Base-by-base conservation (phyloP, 495 filamentous ascomycete genomes). In the Aspergillus diversus region DNA sequence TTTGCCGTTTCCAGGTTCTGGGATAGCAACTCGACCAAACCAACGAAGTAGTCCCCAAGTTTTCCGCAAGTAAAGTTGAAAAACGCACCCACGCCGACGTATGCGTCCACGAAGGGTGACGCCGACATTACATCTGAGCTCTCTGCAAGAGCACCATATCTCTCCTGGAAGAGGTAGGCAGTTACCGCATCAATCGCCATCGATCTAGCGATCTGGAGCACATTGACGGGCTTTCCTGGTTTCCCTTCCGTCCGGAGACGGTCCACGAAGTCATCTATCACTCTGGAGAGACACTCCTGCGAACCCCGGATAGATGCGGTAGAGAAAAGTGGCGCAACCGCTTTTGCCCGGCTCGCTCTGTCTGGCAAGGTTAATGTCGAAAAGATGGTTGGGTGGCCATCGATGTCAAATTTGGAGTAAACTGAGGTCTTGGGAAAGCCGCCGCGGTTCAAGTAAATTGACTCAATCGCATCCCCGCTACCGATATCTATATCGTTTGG, bases 351-450 rank as follows among this genome's bases (percentile, higher is more conserved):
- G 1, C 60, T 59, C 3, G 74, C 70, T 27, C 83, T 71, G 60
- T 81, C 72, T 0, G 69, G 69, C 3, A 71, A 59, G 33, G 77
- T 76, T 27, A 69, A 65, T 1, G 76, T 75, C 3, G 80, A 83
- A 71, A 86, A 85, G 7, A 86, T 81, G n/a, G 80, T 81, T 21
- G 65, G 62, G 59, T 80, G 75, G 3, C 74, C 75, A 37, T 83
- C 83, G 55, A 85, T 77, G 56, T 85, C 79, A 65, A 84, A 85
- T 57, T 85, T 86, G 8, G 63, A 63, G 66, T 85, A 85, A 49
- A 69, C 75, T 1, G 66, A 49, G 33, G 78, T 73, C 63, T 85
- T 85, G 31, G 68, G 61, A 60, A 85, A 83, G 7, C 81, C 81
- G 17, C 82, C 81, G 7, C 70, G 71, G 8, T 64, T 66, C 13